Evolutionary conservation across 73 alveolate species (phyloP).

Genomic region (Effrenium voratum): DNA sequence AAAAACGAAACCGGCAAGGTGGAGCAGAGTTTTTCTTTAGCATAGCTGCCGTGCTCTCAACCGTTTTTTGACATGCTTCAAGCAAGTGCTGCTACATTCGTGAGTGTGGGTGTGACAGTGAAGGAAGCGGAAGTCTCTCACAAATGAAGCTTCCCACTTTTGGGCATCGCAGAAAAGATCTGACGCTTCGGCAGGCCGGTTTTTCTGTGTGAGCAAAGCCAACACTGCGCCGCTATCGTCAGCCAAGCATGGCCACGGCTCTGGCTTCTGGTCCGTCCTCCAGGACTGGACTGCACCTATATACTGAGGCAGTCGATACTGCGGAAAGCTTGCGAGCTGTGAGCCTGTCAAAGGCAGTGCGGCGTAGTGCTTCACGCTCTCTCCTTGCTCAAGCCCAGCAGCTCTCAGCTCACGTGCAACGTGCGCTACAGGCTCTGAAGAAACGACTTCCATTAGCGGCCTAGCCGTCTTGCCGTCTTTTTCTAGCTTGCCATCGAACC

Average conservation of each 20-base stretch:
- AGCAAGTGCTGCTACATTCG: neutral
- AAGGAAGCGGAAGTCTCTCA: neutral
- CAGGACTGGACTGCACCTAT: too few species aligned
- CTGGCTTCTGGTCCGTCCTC: too few species aligned
- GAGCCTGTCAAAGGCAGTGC: slow-evolving; percentile 9
- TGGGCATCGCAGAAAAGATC: neutral
- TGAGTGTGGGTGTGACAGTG: neutral
- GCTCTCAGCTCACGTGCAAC: neutral
- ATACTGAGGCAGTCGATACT: neutral
- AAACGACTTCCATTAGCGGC: neutral
- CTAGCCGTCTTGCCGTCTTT: neutral
- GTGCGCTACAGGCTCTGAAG: slow-evolving; percentile 10
- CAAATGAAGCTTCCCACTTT: neutral
- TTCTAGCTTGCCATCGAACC: slow-evolving; percentile 16
- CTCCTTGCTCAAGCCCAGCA: neutral
- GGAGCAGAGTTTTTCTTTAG: neutral
- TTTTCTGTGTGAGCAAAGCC: neutral
- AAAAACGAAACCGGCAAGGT: slow-evolving; percentile 16
- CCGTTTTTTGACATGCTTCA: neutral
- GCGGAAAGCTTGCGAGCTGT: neutral
- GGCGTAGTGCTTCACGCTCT: neutral
- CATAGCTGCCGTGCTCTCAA: neutral
- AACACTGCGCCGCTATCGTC: neutral
- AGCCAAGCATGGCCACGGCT: neutral
- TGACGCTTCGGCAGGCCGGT: neutral